Evolutionary conservation across 352 stramenopile species (phyloP).

Genomic region (Hyaloperonospora arabidopsidis): DNA sequence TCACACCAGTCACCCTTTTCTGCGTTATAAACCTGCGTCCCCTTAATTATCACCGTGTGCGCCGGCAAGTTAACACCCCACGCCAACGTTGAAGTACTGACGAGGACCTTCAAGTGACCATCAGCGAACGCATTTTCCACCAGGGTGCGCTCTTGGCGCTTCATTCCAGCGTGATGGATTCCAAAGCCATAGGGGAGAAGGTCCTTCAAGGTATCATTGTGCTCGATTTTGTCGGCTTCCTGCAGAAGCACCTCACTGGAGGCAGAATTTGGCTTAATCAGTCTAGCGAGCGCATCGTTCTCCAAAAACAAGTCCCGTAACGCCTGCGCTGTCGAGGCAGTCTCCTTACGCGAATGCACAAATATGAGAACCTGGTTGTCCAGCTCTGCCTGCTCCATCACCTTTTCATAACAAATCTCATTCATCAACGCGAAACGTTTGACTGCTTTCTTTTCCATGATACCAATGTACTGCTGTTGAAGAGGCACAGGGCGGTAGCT

Average conservation of each 20-base stretch:
- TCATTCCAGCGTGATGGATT: slow-evolving; percentile 99
- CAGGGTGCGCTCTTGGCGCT: slow-evolving; percentile 92
- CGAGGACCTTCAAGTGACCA: slow-evolving; percentile 94
- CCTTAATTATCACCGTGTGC: slow-evolving; percentile 99
- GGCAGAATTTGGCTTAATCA: slow-evolving; percentile 83
- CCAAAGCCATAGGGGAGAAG: slow-evolving; percentile 97
- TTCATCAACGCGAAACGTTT: slow-evolving; percentile 99
- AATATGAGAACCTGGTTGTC: slow-evolving; percentile 99
- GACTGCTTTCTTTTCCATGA: slow-evolving; percentile 99
- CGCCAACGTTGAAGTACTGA: slow-evolving; percentile 97
- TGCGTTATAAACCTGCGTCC: slow-evolving; percentile 99
- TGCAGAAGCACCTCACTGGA: slow-evolving; percentile 90
- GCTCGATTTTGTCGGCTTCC: slow-evolving; percentile 87
- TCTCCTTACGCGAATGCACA: slow-evolving; percentile 98
- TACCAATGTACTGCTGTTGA: slow-evolving; percentile 99
- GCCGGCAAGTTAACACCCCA: slow-evolving; percentile 99
- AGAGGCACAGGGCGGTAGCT: slow-evolving; percentile 97
- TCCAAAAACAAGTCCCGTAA: slow-evolving; percentile 93
- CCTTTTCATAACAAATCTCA: slow-evolving; percentile 99
- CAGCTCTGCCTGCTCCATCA: slow-evolving; percentile 88
- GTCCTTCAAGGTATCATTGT: slow-evolving; percentile 97
- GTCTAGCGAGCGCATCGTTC: slow-evolving; percentile 89
- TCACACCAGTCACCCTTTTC: slow-evolving; percentile 97
- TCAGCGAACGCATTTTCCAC: slow-evolving; percentile 98
- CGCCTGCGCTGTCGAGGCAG: slow-evolving; percentile 93